Conservation (phyloP, 2,329 filamentous ascomycete genomes). For the Aspergillus sp. region DNA sequence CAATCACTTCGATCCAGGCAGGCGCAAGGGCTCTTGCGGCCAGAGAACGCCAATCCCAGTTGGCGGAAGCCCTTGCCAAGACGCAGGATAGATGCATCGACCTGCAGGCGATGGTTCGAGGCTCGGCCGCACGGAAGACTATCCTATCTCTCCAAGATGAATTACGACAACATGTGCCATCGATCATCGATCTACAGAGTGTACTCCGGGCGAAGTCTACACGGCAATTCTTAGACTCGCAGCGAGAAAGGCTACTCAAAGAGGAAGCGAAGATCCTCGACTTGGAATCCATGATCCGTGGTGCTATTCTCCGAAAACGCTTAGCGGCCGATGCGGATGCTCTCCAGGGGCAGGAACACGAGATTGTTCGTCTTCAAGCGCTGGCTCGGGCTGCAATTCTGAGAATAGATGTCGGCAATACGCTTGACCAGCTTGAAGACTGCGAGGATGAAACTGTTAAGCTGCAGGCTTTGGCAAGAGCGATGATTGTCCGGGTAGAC, state of each 20-base stretch:
- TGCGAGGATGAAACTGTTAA: constrained; percentile 57
- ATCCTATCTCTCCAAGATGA: constrained; percentile 19
- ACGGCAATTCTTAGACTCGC: constrained; percentile 21
- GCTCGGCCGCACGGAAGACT: constrained; percentile 19
- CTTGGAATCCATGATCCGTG: constrained; percentile 45
- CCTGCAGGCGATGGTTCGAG: constrained; percentile 41
- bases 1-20: constrained; percentile 29
- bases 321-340: constrained; percentile 20
- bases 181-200: constrained; percentile 25
- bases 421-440: constrained; percentile 61
- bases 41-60: constrained; percentile 30
- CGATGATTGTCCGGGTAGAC: constrained; percentile 65
- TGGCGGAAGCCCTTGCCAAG: constrained; percentile 33
- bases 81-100: constrained; percentile 31
- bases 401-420: constrained; percentile 32
- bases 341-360: constrained; percentile 21
- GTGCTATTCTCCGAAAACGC: constrained; percentile 25
- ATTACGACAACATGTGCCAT: constrained; percentile 19
- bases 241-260: constrained; percentile 32
- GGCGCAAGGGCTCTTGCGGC: constrained; percentile 24
- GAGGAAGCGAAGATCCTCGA: constrained; percentile 37
- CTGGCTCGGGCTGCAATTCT: constrained; percentile 32
- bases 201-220: constrained; percentile 21
- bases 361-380: constrained; percentile 30
- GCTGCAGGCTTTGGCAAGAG: constrained; percentile 67